Base-by-base conservation (phyloP, 2,329 filamentous ascomycete species). In the Botrytis tulipae region DNA sequence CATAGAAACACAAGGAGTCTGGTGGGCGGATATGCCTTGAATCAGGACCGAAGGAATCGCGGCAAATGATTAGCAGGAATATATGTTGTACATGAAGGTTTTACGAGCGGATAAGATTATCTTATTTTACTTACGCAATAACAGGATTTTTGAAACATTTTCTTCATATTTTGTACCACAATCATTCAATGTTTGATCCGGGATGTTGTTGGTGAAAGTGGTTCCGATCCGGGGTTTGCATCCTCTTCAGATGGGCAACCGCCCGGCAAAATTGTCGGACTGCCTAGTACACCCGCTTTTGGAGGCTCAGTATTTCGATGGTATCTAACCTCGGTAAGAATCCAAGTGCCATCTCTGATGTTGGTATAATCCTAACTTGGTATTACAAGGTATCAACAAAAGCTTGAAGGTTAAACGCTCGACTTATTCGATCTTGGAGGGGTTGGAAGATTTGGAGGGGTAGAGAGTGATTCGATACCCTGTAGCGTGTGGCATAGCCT, bases 151-250 rank as follows among this genome's bases (percentile, higher is more conserved):
- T 37, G 9, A 3, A 67, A 51, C 35, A 20, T 18, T 40, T 22
- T 18, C 8, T 8, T 14, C 22, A 22, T n/a, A 32, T 29, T 40
- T 40, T 29, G n/a, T 42, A 68, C 46, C 48, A 68, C 18, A 25
- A 7, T 68, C 35, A 42, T 20, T 42, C 48, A 57, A 16, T 42
- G 6, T 42, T 37, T 22, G 32, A 16, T 10, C 35, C 4, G 65
- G 65, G 65, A 54, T 54, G 25, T 29, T 66, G 46, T 66, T 71
- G 32, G 46, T 66, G 37, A n/a, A 66, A 66, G 70, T 57, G 70
- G 60, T 66, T 32, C 46, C 46, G 3, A 40, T 42, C 60, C 9
- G 46, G 44, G 35, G 46, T 40, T 32, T 54, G 32, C 14, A 57
- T 71, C 35, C 35, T 57, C 22, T 51, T 42, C 6, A 8, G 42